Evolutionary conservation across 169 alveolate genomes (phyloP).

Genomic region (Cryptosporidium meleagridis): DNA sequence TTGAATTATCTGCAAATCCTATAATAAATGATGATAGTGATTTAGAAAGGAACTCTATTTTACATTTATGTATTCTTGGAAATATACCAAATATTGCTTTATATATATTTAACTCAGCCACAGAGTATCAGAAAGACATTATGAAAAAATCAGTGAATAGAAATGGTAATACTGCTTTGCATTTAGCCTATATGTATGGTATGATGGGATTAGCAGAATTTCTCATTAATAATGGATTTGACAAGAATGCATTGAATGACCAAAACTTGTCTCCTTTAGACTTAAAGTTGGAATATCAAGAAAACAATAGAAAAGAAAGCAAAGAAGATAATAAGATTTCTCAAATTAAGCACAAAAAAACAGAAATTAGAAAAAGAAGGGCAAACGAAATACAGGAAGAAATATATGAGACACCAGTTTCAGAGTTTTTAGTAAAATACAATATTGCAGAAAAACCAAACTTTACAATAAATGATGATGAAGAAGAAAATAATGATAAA

Average conservation of each 20-base stretch:
- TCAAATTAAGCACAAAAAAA: background rate
- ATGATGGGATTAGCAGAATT: conserved; percentile 50
- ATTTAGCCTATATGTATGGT: conserved; percentile 42
- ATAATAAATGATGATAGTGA: background rate
- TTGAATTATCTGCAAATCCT: conserved; percentile 54
- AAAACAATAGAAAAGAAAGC: background rate
- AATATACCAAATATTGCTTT: conserved; percentile 52
- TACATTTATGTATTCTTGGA: conserved; percentile 40
- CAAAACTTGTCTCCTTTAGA: conserved; percentile 28
- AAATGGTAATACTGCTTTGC: conserved; percentile 49
- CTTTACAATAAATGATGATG: background rate
- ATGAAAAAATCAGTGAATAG: conserved; percentile 12
- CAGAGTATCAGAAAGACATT: conserved; percentile 27
- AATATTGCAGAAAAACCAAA: conserved; percentile 37
- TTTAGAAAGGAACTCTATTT: conserved; percentile 14
- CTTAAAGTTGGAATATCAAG: background rate
- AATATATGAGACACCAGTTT: conserved; percentile 47
- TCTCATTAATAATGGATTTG: conserved; percentile 23
- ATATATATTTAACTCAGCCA: conserved; percentile 30
- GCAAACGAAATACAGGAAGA: conserved; percentile 8
- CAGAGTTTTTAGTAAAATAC: conserved; percentile 29
- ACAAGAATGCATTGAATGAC: background rate
- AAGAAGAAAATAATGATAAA: background rate
- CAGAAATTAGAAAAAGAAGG: conserved; percentile 13
- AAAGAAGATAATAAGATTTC: background rate